Evolutionary conservation across 768 basidiomycete species (phyloP), one percentile per base, ranked within the genome.

Genomic region (Ramaria rubella): DNA sequence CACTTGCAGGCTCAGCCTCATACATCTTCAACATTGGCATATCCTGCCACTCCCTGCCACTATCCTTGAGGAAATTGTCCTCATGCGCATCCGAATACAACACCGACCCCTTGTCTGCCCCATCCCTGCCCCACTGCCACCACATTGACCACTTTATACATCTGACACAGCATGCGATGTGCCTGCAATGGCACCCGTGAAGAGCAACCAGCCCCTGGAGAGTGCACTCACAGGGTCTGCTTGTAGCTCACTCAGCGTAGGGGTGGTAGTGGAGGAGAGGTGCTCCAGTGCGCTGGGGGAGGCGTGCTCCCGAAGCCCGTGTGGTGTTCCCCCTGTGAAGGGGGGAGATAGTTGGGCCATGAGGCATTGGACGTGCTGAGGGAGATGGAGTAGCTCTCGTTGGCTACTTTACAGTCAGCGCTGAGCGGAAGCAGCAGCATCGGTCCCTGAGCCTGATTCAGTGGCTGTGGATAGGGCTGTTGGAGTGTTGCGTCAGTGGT

Each of bases 181-280:
- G 50, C 86, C 88, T 1, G 72, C 80, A 12, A 98, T 85, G 31
- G 85, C 93, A 0, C 88, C 80, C 27, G 91, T 87, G 66, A 99
- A 86, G n/a, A 98, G 71, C 24, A 92, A 91, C 96, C 96, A 98
- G 44, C 94, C 93, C 73, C 96, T 97, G 64, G 82, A 82, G 14
- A 97, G 70, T 0, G 95, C 94, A 8, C 81, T 83, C 34, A 86
- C 69, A 0, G 95, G 95, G 65, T 92, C 91, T 44, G 87, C 82
- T 67, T 95, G 90, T 27, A 98, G 71, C 19, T 99, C 94, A 38
- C 74, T 70, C 2, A 97, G 67, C 0, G 84, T 78, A 0, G 95
- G 95, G 9, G 86, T 85, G 31, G 86, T 81, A 11, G 85, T 81
- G 27, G 91, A 94, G 3, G 91, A 91, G 40, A 90, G 73, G 4